Evolutionary conservation across 169 alveolate genomes (phyloP).

Genomic region (Babesia sp.): DNA sequence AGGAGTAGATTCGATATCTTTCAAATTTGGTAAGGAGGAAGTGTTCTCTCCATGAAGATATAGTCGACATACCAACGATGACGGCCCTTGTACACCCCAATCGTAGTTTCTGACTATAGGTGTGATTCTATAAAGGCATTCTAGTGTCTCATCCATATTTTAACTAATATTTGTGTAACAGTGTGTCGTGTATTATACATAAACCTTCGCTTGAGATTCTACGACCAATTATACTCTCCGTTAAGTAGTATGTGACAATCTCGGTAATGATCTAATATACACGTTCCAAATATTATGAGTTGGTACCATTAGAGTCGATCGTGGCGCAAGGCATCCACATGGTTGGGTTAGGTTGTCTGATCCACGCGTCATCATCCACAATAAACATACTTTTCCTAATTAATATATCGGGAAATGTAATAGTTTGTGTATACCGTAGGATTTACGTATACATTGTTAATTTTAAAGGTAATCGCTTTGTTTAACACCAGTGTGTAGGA

Average conservation of each 20-base stretch:
- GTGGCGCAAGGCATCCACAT: too few species aligned
- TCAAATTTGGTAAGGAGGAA: background rate
- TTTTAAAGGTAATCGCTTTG: background rate
- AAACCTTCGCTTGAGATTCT: background rate
- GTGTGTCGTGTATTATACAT: background rate
- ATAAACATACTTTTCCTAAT: too few species aligned
- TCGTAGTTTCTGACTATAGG: slow-evolving; percentile 56
- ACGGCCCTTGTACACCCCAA: slow-evolving; percentile 44
- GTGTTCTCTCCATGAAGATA: slow-evolving; percentile 2
- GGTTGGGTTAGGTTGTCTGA: too few species aligned
- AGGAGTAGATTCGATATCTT: background rate
- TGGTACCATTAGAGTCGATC: too few species aligned
- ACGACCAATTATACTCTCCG: too few species aligned
- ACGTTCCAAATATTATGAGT: too few species aligned
- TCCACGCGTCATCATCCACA: too few species aligned
- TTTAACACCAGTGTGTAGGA: background rate
- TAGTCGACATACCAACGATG: slow-evolving; percentile 51
- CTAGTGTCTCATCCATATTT: slow-evolving; percentile 18
- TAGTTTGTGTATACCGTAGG: too few species aligned
- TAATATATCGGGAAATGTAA: too few species aligned
- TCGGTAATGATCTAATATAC: too few species aligned
- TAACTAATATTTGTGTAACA: background rate
- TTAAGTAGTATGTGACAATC: too few species aligned
- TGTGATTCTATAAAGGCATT: slow-evolving; percentile 7
- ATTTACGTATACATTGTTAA: background rate